phyloP scores from a whole-genome alignment of 345 rosid genomes.

The Citrus sinensis region DNA sequence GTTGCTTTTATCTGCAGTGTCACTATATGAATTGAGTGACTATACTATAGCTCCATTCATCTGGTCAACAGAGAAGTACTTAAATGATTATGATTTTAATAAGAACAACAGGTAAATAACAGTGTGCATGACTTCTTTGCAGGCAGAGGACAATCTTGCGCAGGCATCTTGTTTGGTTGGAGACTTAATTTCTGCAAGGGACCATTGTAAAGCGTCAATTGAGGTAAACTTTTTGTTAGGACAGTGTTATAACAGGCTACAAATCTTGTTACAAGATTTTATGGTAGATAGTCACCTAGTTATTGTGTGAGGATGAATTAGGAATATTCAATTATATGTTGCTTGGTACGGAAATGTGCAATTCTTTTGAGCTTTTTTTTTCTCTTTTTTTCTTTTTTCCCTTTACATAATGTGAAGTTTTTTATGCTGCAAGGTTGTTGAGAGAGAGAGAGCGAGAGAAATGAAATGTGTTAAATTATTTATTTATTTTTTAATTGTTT shows the following conservation, averaged over 20 bases:
- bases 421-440: too few species aligned
- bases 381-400: neutral
- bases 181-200: slow-evolving; percentile 47
- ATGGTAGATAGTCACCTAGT: neutral
- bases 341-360: neutral
- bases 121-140: slow-evolving; percentile 12
- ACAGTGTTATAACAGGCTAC: neutral
- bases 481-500: too few species aligned
- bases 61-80: neutral
- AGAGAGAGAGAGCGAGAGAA: too few species aligned
- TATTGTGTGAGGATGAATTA: neutral
- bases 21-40: neutral
- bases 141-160: slow-evolving; percentile 75
- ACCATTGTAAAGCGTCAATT: slow-evolving; percentile 65
- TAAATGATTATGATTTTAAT: neutral
- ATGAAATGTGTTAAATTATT: too few species aligned
- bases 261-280: neutral
- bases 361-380: neutral
- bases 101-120: neutral
- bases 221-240: neutral
- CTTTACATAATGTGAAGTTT: too few species aligned
- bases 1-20: neutral
- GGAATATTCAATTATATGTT: neutral
- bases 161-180: slow-evolving; percentile 61
- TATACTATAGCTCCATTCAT: neutral